Evolutionary conservation across 176 grass and related monocot genomes (phyloP), one percentile per base, ranked within the genome.

Genomic region (Leersia perrieri): DNA sequence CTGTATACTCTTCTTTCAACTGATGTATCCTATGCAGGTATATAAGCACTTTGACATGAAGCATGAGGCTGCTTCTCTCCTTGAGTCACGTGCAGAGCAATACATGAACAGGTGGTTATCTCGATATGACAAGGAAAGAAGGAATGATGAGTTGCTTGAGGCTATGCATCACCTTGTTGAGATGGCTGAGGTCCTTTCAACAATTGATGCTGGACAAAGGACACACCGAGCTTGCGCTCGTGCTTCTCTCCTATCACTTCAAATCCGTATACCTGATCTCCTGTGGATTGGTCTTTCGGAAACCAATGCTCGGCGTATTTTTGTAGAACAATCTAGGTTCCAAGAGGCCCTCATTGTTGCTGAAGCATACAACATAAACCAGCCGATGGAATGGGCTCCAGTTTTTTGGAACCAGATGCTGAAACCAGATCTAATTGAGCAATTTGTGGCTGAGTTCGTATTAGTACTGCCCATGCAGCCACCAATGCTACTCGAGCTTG

Each of bases 21-120:
- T 40, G 44, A 3, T 49, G 68, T 84, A 45, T 60, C 58, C 3
- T 11, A 29, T 85, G 55, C 90, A 98, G 95, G 92, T 98, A 55
- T 98, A 95, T 42, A 98, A 72, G 47, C 92, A 98, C 49, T 98
- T 98, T 26, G 92, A 95, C 68, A 98, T 95, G 95, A 98, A 98
- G 69, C 95, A 98, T 58, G 95, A 98, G 51, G 93, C 88, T 68
- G 92, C 95, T 44, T 87, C 85, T 40, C 92, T 98, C 36, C 89
- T 98, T 28, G 95, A 95, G 58, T 95, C 87, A 30, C 92, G 86
- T 42, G 87, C 92, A 12, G 83, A 77, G 66, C 92, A 91, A 83
- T 88, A 86, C 90, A 98, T 98, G 88, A 79, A 88, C 42, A 85
- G 90, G 33, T 95, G 92, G 92, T 77, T 85, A 64, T 83, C 77